phyloP scores from a whole-genome alignment of 2,329 filamentous ascomycete genomes.

The Curvularia spicifera region DNA sequence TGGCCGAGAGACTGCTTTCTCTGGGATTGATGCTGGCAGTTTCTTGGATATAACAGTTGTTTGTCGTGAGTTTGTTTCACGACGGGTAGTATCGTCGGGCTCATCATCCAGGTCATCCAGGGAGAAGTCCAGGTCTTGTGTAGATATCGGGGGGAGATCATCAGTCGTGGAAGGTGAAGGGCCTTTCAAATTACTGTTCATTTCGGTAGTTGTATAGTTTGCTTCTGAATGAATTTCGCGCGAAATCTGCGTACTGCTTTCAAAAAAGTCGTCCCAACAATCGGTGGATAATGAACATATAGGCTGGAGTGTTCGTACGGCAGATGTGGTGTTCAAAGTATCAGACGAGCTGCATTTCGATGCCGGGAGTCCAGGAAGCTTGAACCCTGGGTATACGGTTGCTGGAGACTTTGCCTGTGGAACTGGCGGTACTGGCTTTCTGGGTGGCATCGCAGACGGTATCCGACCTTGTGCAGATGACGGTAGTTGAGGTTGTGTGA shows the following conservation, averaged over 20 bases:
- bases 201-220: too few relatives aligned
- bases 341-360: conserved; percentile 21
- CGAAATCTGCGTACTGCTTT: conserved; percentile 55
- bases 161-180: conserved; percentile 3
- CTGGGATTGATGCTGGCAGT: not conserved
- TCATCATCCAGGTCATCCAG: conserved; percentile 50
- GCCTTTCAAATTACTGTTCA: not conserved
- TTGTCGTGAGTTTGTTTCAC: not conserved
- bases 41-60: not conserved
- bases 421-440: conserved; percentile 7
- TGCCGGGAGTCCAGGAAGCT: conserved; percentile 35
- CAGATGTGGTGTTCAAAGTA: not conserved
- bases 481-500: not conserved
- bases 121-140: conserved; percentile 51
- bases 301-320: not conserved
- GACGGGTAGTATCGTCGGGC: not conserved
- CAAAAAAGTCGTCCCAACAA: conserved; percentile 52
- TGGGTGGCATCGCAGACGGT: conserved; percentile 11
- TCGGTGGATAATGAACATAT: conserved; percentile 19
- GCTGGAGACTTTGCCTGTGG: conserved; percentile 8
- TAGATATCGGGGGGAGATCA: conserved; percentile 43
- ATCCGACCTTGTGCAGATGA: conserved; percentile 23
- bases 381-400: conserved; percentile 32
- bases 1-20: not conserved
- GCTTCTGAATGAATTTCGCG: conserved; percentile 47